Evolutionary conservation across 2,329 filamentous ascomycete species (phyloP).

Genomic region (Epichloe gansuensis): DNA sequence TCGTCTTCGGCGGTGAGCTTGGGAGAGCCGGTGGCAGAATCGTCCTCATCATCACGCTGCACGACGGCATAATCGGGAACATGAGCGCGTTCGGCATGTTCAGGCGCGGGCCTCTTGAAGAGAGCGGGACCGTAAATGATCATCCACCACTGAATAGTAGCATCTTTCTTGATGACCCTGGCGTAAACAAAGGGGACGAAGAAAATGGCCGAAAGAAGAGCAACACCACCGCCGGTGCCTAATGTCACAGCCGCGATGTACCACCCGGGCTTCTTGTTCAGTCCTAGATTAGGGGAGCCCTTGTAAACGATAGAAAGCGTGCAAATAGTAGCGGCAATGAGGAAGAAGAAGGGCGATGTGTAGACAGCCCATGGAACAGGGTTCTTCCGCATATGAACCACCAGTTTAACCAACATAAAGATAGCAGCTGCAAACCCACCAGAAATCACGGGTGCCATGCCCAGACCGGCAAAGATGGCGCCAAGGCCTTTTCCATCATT

Average conservation of each 20-base stretch:
- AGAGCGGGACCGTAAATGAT: slow-evolving; percentile 51
- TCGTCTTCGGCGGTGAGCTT: slow-evolving; percentile 20
- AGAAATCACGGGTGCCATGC: slow-evolving; percentile 55
- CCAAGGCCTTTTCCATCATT: slow-evolving; percentile 52
- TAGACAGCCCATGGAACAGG: slow-evolving; percentile 61
- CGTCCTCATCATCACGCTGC: slow-evolving; percentile 41
- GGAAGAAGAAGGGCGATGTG: slow-evolving; percentile 64
- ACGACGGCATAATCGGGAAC: slow-evolving; percentile 69
- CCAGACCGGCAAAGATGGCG: slow-evolving; percentile 54
- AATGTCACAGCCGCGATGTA: slow-evolving; percentile 56
- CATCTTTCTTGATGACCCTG: slow-evolving; percentile 55
- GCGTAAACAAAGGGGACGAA: slow-evolving; percentile 59
- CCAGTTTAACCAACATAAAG: slow-evolving; percentile 50
- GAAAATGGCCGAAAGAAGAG: slow-evolving; percentile 49
- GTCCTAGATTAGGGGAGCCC: slow-evolving; percentile 55
- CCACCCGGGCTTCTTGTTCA: slow-evolving; percentile 53
- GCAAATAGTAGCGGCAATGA: slow-evolving; percentile 61
- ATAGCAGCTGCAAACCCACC: slow-evolving; percentile 51
- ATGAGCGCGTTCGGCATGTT: slow-evolving; percentile 37
- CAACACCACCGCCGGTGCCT: slow-evolving; percentile 48
- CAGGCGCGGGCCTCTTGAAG: slow-evolving; percentile 42
- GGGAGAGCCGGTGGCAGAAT: slow-evolving; percentile 23
- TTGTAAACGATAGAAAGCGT: slow-evolving; percentile 72
- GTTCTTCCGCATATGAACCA: slow-evolving; percentile 58
- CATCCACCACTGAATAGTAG: slow-evolving; percentile 49